A percentile compares a stretch with the other conserved stretches of the same genome.
Evolutionary conservation across 1,139 yeast species (phyloP).

Genomic region (Zygoascus hellenicus): DNA sequence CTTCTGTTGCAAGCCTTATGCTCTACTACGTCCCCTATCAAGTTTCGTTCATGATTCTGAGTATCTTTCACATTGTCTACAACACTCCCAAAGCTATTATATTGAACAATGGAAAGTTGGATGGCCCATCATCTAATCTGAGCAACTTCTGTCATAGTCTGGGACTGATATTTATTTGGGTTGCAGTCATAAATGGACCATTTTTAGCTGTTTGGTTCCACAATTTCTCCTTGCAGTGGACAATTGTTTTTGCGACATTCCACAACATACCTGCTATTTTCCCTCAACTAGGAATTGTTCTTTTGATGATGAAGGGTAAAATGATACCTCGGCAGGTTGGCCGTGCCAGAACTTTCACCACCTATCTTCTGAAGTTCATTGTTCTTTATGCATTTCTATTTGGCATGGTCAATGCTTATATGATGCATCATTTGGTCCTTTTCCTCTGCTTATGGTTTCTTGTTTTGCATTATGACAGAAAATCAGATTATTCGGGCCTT

Average conservation of each 20-base stretch:
- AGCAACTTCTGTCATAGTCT: conserved; percentile 18
- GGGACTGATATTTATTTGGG: conserved; percentile 30
- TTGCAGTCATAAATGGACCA: conserved; percentile 32
- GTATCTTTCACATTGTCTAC: conserved; percentile 30
- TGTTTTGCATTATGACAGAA: conserved; percentile 19
- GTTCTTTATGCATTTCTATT: conserved; percentile 27
- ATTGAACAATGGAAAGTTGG: conserved; percentile 10
- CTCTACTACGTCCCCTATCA: conserved; percentile 29
- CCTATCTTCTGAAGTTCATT: conserved; percentile 22
- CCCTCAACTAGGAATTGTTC: conserved; percentile 27
- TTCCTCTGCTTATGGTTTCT: conserved; percentile 27
- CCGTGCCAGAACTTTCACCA: conserved; percentile 17
- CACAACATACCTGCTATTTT: conserved; percentile 29
- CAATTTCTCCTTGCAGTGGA: conserved; percentile 29
- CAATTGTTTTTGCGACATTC: conserved; percentile 30
- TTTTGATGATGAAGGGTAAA: conserved; percentile 17
- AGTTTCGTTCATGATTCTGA: conserved; percentile 35
- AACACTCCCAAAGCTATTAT: conserved; percentile 11
- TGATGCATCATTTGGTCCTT: conserved; percentile 33
- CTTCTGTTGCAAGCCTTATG: conserved; percentile 1
- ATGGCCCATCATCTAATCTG: not conserved
- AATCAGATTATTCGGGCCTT: not conserved
- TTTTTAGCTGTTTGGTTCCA: conserved; percentile 34
- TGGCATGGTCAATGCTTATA: conserved; percentile 33
- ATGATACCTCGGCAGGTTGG: conserved; percentile 19